Evolutionary conservation across 805 yeast species (phyloP).

Genomic region (Hanseniaspora jakobsenii): DNA sequence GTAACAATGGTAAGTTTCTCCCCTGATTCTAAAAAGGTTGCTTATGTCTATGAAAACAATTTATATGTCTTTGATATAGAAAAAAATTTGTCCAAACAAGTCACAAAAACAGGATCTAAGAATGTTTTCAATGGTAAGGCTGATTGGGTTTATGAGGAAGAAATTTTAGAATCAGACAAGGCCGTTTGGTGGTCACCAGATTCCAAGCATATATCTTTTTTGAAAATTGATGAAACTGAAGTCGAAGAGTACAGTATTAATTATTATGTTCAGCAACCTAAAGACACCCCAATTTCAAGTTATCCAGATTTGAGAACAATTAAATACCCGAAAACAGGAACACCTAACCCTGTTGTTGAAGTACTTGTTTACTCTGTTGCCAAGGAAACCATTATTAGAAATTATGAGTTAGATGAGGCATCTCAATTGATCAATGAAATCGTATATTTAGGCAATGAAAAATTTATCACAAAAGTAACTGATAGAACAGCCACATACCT

Average conservation of each 20-base stretch:
- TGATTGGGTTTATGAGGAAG: constrained; percentile 93
- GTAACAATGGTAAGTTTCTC: constrained; percentile 54
- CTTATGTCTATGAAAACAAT: constrained; percentile 59
- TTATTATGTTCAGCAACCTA: constrained; percentile 48
- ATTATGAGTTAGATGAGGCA: constrained; percentile 29
- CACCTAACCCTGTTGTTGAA: constrained; percentile 55
- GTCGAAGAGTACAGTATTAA: constrained; percentile 68
- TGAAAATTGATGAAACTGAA: constrained; percentile 57
- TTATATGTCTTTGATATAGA: constrained; percentile 42
- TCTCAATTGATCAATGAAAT: constrained; percentile 54
- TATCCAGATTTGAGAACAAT: constrained; percentile 52
- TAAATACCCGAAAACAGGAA: constrained; percentile 81
- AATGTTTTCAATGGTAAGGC: constrained; percentile 76
- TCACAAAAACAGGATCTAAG: constrained; percentile 60
- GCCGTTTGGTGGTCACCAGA: constrained; percentile 83
- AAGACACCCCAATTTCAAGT: constrained; percentile 29
- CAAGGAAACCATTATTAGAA: constrained; percentile 24
- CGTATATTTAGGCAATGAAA: constrained; percentile 50
- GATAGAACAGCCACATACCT: constrained; percentile 57
- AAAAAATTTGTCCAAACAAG: constrained; percentile 29
- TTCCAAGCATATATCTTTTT: constrained; percentile 51
- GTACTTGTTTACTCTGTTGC: constrained; percentile 36
- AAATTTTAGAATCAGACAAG: constrained; percentile 55
- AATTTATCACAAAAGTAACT: constrained; percentile 44
- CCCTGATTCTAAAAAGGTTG: constrained; percentile 53